Evolutionary conservation across 306 rosid genomes (phyloP).

Genomic region (Inga laurina): DNA sequence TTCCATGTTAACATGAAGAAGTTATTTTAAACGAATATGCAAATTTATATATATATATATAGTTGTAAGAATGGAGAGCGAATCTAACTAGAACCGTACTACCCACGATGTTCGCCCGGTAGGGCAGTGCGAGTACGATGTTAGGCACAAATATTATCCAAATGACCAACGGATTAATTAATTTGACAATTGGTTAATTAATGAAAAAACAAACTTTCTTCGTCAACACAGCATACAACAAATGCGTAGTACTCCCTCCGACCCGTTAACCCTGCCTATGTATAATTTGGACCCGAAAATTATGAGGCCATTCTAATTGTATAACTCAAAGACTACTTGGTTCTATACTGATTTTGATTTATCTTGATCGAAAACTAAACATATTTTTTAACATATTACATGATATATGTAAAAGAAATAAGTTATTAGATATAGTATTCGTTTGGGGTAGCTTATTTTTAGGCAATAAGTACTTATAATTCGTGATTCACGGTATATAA

Average conservation of each 20-base stretch:
- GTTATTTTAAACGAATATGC: no score
- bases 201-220: not conserved
- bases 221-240: not conserved
- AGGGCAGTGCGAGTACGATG: not conserved
- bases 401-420: not conserved
- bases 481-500: no score
- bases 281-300: no score
- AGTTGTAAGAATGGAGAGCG: not conserved
- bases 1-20: no score
- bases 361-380: not conserved
- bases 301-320: not conserved
- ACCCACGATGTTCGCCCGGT: not conserved
- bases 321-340: no score
- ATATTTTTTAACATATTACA: not conserved
- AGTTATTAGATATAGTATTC: not conserved
- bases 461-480: no score
- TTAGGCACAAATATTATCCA: not conserved
- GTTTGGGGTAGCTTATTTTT: no score
- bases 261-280: no score
- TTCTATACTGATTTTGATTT: not conserved
- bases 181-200: not conserved
- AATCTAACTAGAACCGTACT: not conserved
- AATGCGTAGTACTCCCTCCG: no score
- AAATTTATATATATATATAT: no score
- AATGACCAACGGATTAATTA: not conserved